These are phyloP conservation scores for Wickerhamomyces queroliae DNA, from an alignment of 805 yeast genomes.

Conservation along the genomic window DNA sequence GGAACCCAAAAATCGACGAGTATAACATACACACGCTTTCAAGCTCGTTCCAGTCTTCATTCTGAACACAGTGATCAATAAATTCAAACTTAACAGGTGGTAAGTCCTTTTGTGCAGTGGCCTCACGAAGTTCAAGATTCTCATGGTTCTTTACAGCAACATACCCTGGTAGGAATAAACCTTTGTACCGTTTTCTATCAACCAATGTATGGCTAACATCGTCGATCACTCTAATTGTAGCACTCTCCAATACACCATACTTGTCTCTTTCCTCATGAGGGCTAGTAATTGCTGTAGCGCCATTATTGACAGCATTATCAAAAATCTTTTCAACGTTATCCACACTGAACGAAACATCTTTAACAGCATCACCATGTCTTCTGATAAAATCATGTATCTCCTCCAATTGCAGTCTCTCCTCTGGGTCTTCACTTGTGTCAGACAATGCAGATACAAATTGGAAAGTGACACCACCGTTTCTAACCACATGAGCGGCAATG, in stretches of 20 bases:
- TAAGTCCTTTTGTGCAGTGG: conserved; percentile 8
- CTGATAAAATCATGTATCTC: conserved; percentile 41
- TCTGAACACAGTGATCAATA: conserved; percentile 81
- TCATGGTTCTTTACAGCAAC: conserved; percentile 2
- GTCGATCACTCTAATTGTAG: conserved; percentile 48
- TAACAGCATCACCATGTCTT: conserved; percentile 76
- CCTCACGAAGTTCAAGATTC: conserved; percentile 1
- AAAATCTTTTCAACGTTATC: conserved; percentile 40
- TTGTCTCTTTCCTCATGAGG: conserved; percentile 32
- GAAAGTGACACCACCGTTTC: conserved; percentile 48
- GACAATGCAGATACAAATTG: conserved; percentile 36
- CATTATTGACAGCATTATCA: conserved; percentile 41
- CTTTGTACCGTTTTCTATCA: conserved; percentile 31
- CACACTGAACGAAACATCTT: conserved; percentile 68
- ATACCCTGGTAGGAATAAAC: conserved; percentile 50
- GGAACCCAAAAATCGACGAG: conserved; percentile 62
- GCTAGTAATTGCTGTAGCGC: conserved; percentile 39
- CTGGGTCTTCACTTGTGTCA: conserved; percentile 15
- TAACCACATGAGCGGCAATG: conserved; percentile 53
- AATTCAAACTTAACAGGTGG: conserved; percentile 34
- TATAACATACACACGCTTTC: conserved; percentile 52
- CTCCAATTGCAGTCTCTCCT: conserved; percentile 16
- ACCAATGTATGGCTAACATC: conserved; percentile 70
- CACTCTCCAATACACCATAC: conserved; percentile 45
- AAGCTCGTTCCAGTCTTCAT: conserved; percentile 68